Conservation (phyloP, 179 eudicot species). For the Heliamphora pulchella region DNA sequence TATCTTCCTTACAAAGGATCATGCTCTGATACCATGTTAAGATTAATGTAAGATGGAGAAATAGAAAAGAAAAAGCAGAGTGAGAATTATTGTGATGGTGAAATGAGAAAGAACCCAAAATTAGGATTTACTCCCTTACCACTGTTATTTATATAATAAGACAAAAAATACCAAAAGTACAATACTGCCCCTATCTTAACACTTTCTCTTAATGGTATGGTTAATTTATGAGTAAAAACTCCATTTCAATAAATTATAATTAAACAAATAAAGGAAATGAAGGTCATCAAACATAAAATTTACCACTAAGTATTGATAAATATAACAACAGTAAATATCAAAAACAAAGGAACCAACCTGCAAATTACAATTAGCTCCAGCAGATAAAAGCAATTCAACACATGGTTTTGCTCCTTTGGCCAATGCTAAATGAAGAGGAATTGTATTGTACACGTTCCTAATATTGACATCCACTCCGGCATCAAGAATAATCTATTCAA, state of each 20-base stretch:
- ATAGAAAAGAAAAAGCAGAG: too few relatives aligned
- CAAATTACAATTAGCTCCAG: slow-evolving; percentile 82
- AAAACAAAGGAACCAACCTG: slow-evolving; percentile 40
- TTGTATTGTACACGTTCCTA: slow-evolving; percentile 60
- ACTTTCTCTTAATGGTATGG: not conserved
- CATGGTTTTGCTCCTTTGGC: slow-evolving; percentile 95
- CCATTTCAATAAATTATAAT: not conserved
- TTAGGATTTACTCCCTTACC: too few relatives aligned
- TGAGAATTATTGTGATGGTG: too few relatives aligned
- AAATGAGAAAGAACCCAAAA: too few relatives aligned
- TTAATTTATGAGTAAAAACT: not conserved
- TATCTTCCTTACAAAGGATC: too few relatives aligned
- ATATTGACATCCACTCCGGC: slow-evolving; percentile 90
- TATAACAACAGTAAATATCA: not conserved
- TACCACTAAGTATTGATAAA: not conserved
- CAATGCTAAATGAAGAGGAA: slow-evolving; percentile 90
- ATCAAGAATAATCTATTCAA: slow-evolving; percentile 64
- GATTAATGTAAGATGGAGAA: too few relatives aligned
- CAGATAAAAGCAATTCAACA: slow-evolving; percentile 70
- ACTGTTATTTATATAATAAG: too few relatives aligned
- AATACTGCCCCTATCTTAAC: too few relatives aligned
- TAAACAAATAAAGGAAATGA: not conserved
- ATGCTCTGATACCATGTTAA: too few relatives aligned
- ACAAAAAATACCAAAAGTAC: too few relatives aligned
- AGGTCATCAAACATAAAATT: not conserved